These are phyloP conservation scores for Paramecium sonneborni DNA, from an alignment of 73 alveolate genomes.

Conservation along the genomic window DNA sequence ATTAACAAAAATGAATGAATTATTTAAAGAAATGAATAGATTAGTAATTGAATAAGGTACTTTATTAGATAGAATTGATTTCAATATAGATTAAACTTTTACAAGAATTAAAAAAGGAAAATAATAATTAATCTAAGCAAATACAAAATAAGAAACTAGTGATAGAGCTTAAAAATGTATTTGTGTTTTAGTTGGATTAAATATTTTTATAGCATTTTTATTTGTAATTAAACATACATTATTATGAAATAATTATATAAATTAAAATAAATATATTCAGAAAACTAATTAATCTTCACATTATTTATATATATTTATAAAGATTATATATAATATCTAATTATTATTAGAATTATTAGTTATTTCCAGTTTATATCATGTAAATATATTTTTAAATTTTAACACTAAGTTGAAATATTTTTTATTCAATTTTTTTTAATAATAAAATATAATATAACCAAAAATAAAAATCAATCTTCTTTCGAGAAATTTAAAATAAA, in stretches of 20 bases:
- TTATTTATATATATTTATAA: no score
- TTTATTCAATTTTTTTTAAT: no score
- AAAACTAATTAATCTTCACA: no score
- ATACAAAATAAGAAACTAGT: neutral
- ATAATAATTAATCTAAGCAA: constrained; percentile 21
- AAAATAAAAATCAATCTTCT: no score
- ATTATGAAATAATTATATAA: neutral
- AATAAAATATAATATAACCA: no score
- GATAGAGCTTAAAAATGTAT: constrained; percentile 32
- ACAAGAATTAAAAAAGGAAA: constrained; percentile 29
- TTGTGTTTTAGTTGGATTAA: constrained; percentile 39
- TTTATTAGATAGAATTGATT: constrained; percentile 35
- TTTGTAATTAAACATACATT: constrained; percentile 38
- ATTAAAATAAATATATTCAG: neutral
- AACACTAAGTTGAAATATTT: no score
- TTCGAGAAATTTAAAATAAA: no score
- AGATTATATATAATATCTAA: no score
- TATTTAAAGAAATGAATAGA: constrained; percentile 47
- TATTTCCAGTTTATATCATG: no score
- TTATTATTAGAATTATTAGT: no score
- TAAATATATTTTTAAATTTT: no score
- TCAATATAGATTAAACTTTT: neutral
- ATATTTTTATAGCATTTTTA: neutral
- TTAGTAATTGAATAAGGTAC: constrained; percentile 40
- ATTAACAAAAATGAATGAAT: constrained; percentile 22